phyloP scores from a whole-genome alignment of 2,329 filamentous ascomycete species.

The Colletotrichum horii region DNA sequence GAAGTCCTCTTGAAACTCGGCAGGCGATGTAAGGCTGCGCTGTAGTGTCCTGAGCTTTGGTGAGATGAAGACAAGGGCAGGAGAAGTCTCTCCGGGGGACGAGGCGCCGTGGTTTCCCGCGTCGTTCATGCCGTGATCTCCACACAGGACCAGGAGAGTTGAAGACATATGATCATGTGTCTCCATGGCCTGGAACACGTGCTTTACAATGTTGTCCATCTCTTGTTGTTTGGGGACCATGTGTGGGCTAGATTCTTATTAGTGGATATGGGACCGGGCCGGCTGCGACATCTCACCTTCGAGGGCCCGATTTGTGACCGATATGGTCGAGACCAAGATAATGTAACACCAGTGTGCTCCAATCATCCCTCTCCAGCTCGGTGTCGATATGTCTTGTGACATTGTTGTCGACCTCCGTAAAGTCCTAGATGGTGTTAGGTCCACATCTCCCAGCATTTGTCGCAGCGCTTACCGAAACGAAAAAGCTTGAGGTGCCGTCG shows the following conservation, averaged over 20 bases:
- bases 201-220: constrained; percentile 84
- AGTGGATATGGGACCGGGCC: neutral
- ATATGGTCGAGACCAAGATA: constrained; percentile 97
- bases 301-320: constrained; percentile 92
- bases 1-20: constrained; percentile 70
- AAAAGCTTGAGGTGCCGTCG: constrained; percentile 97
- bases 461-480: constrained; percentile 79
- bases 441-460: constrained; percentile 25
- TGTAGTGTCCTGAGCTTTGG: constrained; percentile 74
- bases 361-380: constrained; percentile 80
- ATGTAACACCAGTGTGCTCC: constrained; percentile 93
- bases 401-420: constrained; percentile 96
- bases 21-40: constrained; percentile 52
- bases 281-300: constrained; percentile 57
- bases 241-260: constrained; percentile 65
- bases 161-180: constrained; percentile 72
- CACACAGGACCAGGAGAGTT: constrained; percentile 84
- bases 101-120: constrained; percentile 97
- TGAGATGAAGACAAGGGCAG: constrained; percentile 89
- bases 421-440: constrained; percentile 67
- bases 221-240: constrained; percentile 94
- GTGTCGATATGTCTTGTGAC: constrained; percentile 86
- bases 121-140: constrained; percentile 99
- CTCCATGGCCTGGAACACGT: constrained; percentile 79
- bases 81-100: constrained; percentile 90